Conservation (phyloP, 345 rosid species). For the Populus pruinosa region DNA sequence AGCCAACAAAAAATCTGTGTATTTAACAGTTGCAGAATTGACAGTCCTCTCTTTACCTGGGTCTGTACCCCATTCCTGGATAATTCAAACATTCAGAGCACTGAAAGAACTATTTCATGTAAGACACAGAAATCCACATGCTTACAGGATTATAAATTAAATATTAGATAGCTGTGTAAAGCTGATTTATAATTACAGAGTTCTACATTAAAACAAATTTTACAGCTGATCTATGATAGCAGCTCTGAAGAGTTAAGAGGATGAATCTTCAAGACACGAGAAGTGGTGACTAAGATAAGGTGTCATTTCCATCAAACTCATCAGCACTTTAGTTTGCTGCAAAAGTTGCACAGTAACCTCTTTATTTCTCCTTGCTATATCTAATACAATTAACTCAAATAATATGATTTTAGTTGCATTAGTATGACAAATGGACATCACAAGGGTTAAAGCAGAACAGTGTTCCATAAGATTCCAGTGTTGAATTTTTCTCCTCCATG, state of each 20-base stretch:
- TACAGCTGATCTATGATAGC: not conserved
- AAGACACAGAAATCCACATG: not conserved
- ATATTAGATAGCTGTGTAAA: not conserved
- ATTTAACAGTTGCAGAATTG: slow-evolving; percentile 66
- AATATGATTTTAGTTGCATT: not conserved
- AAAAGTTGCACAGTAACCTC: not conserved
- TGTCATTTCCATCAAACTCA: not conserved
- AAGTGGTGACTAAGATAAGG: not conserved
- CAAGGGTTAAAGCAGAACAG: not conserved
- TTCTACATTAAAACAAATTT: not conserved
- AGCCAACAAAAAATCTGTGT: slow-evolving; percentile 84
- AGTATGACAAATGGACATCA: not conserved
- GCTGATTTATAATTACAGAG: not conserved
- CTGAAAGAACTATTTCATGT: not conserved
- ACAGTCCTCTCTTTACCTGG: slow-evolving; percentile 45
- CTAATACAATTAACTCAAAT: not conserved
- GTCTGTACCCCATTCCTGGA: slow-evolving; percentile 86
- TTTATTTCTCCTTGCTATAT: not conserved
- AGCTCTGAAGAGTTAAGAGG: not conserved
- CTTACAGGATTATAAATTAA: not conserved
- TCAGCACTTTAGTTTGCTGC: not conserved
- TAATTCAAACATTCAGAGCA: slow-evolving; percentile 25
- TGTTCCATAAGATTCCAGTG: not conserved
- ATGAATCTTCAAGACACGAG: not conserved
- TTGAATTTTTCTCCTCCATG: not conserved